Evolutionary conservation across 179 eudicot species (phyloP).

Genomic region (Patellifolia procumbens): DNA sequence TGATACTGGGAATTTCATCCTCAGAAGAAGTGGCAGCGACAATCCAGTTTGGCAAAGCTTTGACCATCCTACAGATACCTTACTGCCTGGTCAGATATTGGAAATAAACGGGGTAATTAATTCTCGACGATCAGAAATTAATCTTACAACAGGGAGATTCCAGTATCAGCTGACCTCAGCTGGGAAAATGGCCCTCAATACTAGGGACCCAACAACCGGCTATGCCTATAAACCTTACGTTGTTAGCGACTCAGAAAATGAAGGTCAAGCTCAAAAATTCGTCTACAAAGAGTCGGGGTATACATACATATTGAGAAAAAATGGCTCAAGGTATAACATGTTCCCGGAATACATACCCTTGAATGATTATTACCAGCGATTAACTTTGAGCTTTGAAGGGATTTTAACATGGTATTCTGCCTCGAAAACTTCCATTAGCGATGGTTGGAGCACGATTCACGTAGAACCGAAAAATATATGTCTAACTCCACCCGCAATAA

Average conservation of each 20-base stretch:
- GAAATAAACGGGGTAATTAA: too few species aligned
- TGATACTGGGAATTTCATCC: slow-evolving; percentile 34
- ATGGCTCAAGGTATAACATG: slow-evolving; percentile 10
- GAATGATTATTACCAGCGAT: slow-evolving; percentile 26
- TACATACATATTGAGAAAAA: slow-evolving; percentile 4
- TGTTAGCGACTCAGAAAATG: not conserved
- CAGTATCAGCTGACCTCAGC: not conserved
- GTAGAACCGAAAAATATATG: slow-evolving; percentile 26
- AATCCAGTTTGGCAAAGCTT: too few species aligned
- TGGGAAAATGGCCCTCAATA: slow-evolving; percentile 21
- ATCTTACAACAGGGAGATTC: slow-evolving; percentile 18
- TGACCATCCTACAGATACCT: too few species aligned
- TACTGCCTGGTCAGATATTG: too few species aligned
- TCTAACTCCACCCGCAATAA: not conserved
- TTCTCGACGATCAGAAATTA: not conserved
- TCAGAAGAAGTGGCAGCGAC: not conserved
- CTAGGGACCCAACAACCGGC: not conserved
- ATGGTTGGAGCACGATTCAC: slow-evolving; percentile 13
- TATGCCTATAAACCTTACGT: not conserved
- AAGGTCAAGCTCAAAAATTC: not conserved
- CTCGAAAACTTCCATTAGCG: slow-evolving; percentile 7
- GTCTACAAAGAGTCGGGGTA: slow-evolving; percentile 16
- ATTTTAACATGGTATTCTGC: slow-evolving; percentile 27
- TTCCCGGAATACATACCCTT: not conserved
- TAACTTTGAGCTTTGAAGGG: slow-evolving; percentile 31